Percentiles rank a stretch among this genome's conserved stretches.
phyloP scores from a whole-genome alignment of 306 rosid genomes.

The cucumber (Cucumis sativus) region DNA sequence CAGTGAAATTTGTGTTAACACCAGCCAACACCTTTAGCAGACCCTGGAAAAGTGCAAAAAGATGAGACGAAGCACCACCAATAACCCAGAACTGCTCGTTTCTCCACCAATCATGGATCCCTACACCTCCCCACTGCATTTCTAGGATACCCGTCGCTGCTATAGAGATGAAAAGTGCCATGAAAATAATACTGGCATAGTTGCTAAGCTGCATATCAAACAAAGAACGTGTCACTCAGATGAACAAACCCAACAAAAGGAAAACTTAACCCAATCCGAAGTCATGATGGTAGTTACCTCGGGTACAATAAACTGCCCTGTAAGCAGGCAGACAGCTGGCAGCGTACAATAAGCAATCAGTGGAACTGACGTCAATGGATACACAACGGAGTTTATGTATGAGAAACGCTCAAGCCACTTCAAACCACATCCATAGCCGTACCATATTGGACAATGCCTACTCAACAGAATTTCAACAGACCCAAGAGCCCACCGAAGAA shows the following conservation, averaged over 20 bases:
- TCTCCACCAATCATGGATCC: slow-evolving; percentile 95
- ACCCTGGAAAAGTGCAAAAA: slow-evolving; percentile 82
- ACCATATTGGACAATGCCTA: slow-evolving; percentile 86
- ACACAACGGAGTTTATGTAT: slow-evolving; percentile 76
- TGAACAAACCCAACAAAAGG: slow-evolving; percentile 6
- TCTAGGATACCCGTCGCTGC: slow-evolving; percentile 76
- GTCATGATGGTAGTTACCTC: slow-evolving; percentile 35
- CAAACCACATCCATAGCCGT: slow-evolving; percentile 85
- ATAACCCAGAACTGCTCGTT: slow-evolving; percentile 96
- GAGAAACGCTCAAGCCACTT: slow-evolving; percentile 82
- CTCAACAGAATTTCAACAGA: slow-evolving; percentile 82
- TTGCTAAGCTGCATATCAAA: slow-evolving; percentile 61
- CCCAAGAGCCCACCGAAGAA: slow-evolving; percentile 92
- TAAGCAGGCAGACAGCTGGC: slow-evolving; percentile 86
- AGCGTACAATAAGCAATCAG: slow-evolving; percentile 67
- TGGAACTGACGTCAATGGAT: slow-evolving; percentile 88
- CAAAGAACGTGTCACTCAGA: slow-evolving; percentile 6
- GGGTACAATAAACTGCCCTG: slow-evolving; percentile 80
- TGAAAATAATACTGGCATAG: slow-evolving; percentile 72
- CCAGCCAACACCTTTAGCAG: slow-evolving; percentile 90
- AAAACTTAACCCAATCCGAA: not conserved
- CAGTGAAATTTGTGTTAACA: slow-evolving; percentile 76
- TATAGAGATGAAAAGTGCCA: slow-evolving; percentile 76
- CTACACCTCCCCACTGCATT: slow-evolving; percentile 96
- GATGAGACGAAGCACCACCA: slow-evolving; percentile 77